A percentile compares a stretch with the other conserved stretches of the same genome.
These are phyloP conservation scores for Moesziomyces antarcticus DNA, from an alignment of 1,284 basidiomycete genomes.

Conservation along the genomic window DNA sequence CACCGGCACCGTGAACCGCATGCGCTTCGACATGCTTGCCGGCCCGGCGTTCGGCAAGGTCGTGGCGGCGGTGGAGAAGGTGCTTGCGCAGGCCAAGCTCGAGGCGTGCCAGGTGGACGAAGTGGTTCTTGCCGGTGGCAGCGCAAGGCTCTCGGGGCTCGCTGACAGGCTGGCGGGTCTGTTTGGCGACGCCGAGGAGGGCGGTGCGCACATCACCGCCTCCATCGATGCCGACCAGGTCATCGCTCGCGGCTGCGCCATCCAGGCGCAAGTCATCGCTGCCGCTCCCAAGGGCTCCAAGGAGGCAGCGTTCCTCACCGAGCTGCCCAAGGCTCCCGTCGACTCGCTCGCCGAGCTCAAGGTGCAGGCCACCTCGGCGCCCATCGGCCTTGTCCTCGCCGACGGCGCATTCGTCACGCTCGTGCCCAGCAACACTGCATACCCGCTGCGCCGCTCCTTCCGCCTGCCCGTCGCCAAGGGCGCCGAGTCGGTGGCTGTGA, in stretches of 20 bases:
- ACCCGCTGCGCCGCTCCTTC: constrained; percentile 80
- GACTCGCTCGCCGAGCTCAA: constrained; percentile 68
- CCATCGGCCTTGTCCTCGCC: constrained; percentile 84
- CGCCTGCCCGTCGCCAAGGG: constrained; percentile 70
- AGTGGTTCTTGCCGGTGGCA: constrained; percentile 83
- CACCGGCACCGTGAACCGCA: constrained; percentile 89
- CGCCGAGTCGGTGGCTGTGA: constrained; percentile 72
- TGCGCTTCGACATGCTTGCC: constrained; percentile 91
- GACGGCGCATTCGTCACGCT: constrained; percentile 68
- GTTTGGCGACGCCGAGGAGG: constrained; percentile 79
- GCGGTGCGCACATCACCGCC: constrained; percentile 71
- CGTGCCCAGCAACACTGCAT: constrained; percentile 70
- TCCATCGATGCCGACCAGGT: constrained; percentile 86
- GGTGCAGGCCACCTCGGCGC: constrained; percentile 65
- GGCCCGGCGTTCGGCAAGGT: constrained; percentile 80
- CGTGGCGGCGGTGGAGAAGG: constrained; percentile 74
- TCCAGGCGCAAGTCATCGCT: constrained; percentile 76
- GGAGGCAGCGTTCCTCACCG: constrained; percentile 53
- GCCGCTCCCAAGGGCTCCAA: constrained; percentile 44
- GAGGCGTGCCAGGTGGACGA: constrained; percentile 88
- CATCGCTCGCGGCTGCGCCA: constrained; percentile 85
- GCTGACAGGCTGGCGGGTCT: constrained; percentile 78
- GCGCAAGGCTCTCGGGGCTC: constrained; percentile 85
- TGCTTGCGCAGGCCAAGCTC: constrained; percentile 75
- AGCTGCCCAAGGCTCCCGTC: constrained; percentile 57